phyloP scores from a whole-genome alignment of 176 grass and related monocot genomes.

The Aegilops bicornis region DNA sequence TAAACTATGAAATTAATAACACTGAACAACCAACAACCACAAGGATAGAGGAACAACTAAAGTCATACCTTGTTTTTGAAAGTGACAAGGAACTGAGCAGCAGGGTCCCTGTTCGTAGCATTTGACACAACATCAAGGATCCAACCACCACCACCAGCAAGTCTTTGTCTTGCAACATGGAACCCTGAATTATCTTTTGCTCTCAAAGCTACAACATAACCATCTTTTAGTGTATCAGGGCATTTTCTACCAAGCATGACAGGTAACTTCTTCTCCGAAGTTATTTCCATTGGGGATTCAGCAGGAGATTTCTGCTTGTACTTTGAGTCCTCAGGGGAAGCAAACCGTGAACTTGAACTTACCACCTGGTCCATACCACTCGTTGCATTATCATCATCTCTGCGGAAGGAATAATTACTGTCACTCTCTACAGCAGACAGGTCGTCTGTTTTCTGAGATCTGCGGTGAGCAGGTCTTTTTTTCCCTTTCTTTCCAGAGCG shows the following conservation, averaged over 20 bases:
- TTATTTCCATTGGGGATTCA: constrained; percentile 70
- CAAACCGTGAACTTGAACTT: constrained; percentile 94
- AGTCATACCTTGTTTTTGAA: constrained; percentile 70
- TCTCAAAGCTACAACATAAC: constrained; percentile 77
- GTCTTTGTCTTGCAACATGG: constrained; percentile 75
- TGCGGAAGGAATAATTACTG: constrained; percentile 51
- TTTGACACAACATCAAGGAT: constrained; percentile 88
- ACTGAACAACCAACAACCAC: neutral
- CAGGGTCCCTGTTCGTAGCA: constrained; percentile 88
- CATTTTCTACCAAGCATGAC: constrained; percentile 36
- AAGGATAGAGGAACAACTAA: neutral
- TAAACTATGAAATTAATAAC: constrained; percentile 5
- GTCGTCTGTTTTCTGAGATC: constrained; percentile 73
- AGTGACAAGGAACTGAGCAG: constrained; percentile 84
- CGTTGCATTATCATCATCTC: constrained; percentile 75
- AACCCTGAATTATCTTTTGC: constrained; percentile 67
- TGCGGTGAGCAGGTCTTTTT: constrained; percentile 77
- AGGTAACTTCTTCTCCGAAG: constrained; percentile 50
- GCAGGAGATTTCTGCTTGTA: constrained; percentile 60
- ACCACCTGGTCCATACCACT: constrained; percentile 75
- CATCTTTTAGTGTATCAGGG: constrained; percentile 74
- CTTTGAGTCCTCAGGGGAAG: constrained; percentile 88
- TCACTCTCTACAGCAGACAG: constrained; percentile 70
- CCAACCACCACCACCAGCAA: constrained; percentile 73
- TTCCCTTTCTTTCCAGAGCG: constrained; percentile 95